A percentile compares a stretch with the other conserved stretches of the same genome.
Conservation (phyloP, 2,329 filamentous ascomycete species). For the Nemania serpens region DNA sequence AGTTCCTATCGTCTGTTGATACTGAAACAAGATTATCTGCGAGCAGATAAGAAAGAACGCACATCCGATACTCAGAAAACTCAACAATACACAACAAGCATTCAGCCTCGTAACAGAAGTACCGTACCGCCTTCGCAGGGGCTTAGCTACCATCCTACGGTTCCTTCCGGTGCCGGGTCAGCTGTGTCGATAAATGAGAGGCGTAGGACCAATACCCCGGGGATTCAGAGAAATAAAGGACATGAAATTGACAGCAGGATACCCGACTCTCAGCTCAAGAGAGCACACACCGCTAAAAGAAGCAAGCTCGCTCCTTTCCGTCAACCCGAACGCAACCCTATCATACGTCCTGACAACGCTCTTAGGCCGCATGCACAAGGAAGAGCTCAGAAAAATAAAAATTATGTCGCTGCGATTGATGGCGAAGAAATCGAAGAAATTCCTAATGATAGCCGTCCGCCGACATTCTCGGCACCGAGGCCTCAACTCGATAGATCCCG, state of each 20-base stretch:
- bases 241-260: neutral
- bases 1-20: too few relatives aligned
- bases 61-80: too few relatives aligned
- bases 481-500: neutral
- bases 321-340: neutral
- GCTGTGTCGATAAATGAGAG: too few relatives aligned
- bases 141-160: too few relatives aligned
- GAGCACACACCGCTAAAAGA: neutral
- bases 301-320: conserved; percentile 7
- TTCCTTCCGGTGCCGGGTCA: too few relatives aligned
- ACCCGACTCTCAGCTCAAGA: neutral
- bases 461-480: neutral
- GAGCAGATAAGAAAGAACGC: too few relatives aligned
- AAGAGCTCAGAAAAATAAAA: neutral
- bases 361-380: neutral
- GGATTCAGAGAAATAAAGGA: too few relatives aligned
- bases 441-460: neutral
- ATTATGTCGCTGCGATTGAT: neutral
- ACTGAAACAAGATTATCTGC: too few relatives aligned
- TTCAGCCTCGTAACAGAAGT: too few relatives aligned
- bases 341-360: neutral
- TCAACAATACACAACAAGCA: too few relatives aligned
- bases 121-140: too few relatives aligned
- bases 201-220: too few relatives aligned
- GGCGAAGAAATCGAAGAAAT: neutral